A percentile compares a stretch with the other conserved stretches of the same genome.
Conservation (phyloP, 2,329 filamentous ascomycete genomes). For the Geosmithia flava region DNA sequence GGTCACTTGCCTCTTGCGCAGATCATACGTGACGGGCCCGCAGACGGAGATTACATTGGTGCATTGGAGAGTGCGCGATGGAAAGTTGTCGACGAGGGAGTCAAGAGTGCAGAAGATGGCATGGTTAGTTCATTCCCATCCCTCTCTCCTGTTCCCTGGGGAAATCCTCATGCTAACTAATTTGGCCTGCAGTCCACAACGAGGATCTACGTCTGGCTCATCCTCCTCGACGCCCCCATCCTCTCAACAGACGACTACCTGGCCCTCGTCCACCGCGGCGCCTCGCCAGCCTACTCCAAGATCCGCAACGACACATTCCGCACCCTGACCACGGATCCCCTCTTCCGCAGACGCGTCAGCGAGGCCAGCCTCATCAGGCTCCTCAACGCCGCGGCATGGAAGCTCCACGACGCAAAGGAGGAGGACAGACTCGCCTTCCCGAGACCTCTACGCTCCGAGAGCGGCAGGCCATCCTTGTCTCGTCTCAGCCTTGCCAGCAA, state of each 20-base stretch:
- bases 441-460: slow-evolving; percentile 12
- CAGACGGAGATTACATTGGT: slow-evolving; percentile 52
- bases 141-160: not conserved
- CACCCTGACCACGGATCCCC: slow-evolving; percentile 89
- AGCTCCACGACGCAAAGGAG: slow-evolving; percentile 66
- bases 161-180: no score
- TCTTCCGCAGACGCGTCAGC: slow-evolving; percentile 89
- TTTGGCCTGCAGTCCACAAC: slow-evolving; percentile 63
- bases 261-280: slow-evolving; percentile 78
- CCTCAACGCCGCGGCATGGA: slow-evolving; percentile 92
- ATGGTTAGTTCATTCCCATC: slow-evolving; percentile 46
- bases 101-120: slow-evolving; percentile 68
- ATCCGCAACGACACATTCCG: slow-evolving; percentile 98
- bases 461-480: slow-evolving; percentile 1
- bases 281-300: slow-evolving; percentile 90
- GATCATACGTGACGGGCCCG: slow-evolving; percentile 65
- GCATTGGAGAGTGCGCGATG: slow-evolving; percentile 60
- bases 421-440: slow-evolving; percentile 22
- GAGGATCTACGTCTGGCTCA: slow-evolving; percentile 92
- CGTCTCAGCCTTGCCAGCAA: slow-evolving; percentile 12
- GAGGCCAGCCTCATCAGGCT: slow-evolving; percentile 91
- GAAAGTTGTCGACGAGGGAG: slow-evolving; percentile 63
- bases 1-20: slow-evolving; percentile 55
- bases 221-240: slow-evolving; percentile 78
- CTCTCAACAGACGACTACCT: slow-evolving; percentile 83